These are phyloP conservation scores for Syzygium jambos DNA, from an alignment of 345 rosid genomes.

Conservation along the genomic window DNA sequence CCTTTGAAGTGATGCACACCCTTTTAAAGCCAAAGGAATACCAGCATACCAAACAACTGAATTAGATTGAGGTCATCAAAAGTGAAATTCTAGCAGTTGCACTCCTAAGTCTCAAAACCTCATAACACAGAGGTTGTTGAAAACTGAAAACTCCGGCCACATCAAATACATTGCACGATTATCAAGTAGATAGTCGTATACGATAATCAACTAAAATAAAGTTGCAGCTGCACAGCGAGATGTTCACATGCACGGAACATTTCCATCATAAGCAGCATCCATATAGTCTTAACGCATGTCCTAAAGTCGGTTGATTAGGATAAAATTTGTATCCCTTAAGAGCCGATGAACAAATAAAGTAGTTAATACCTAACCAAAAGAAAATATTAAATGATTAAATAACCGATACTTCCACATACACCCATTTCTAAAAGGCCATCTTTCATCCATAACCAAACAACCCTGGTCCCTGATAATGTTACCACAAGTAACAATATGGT, in stretches of 20 bases:
- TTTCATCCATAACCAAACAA: not conserved
- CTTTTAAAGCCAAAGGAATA: not conserved
- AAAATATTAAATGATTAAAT: not conserved
- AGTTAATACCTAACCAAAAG: not conserved
- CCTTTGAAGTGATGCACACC: not conserved
- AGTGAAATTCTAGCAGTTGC: not conserved
- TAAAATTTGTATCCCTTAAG: too few relatives aligned
- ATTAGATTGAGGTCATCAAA: not conserved
- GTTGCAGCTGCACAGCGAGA: not conserved
- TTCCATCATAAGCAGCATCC: not conserved
- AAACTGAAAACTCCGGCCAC: not conserved
- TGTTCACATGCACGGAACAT: not conserved
- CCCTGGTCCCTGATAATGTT: not conserved
- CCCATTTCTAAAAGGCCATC: not conserved
- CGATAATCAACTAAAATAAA: not conserved
- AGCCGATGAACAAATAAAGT: not conserved
- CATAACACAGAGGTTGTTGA: not conserved
- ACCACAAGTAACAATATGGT: not conserved
- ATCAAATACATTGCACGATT: not conserved
- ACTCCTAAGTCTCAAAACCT: not conserved
- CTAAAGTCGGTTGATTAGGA: too few relatives aligned
- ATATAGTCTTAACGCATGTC: not conserved
- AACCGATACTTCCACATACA: not conserved
- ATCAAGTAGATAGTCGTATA: not conserved
- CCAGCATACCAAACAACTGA: not conserved